Percentiles rank a stretch among this genome's conserved stretches.
These are phyloP conservation scores for Podaxis carcinomalis DNA, from an alignment of 768 basidiomycete genomes.

Conservation along the genomic window DNA sequence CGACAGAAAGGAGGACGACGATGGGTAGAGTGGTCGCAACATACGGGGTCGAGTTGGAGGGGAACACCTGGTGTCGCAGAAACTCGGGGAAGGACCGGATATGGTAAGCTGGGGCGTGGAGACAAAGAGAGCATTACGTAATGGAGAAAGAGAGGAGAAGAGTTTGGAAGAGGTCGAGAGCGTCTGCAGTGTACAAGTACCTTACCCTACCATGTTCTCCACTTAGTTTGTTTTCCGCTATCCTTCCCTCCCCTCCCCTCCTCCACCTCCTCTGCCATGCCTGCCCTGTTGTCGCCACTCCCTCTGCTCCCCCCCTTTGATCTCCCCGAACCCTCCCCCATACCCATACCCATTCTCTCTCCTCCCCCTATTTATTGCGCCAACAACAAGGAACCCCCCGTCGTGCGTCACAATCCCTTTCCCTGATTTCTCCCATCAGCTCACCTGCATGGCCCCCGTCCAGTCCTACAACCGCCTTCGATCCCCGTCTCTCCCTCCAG, in stretches of 20 bases:
- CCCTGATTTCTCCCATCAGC: neutral
- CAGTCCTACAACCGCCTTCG: constrained; percentile 22
- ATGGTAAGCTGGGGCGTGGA: constrained; percentile 1
- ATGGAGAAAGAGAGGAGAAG: constrained; percentile 3
- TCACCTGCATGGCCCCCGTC: neutral
- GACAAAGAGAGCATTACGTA: constrained; percentile 2
- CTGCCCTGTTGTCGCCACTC: constrained; percentile 23
- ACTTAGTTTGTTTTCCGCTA: constrained; percentile 22
- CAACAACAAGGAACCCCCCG: neutral
- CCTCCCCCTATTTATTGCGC: neutral
- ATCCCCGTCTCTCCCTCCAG: constrained; percentile 25
- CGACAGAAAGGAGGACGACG: neutral
- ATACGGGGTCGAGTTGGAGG: neutral
- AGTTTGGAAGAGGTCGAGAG: constrained; percentile 5
- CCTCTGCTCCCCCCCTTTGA: constrained; percentile 13
- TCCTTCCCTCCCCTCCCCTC: constrained; percentile 17
- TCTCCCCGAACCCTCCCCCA: constrained; percentile 2
- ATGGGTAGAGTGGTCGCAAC: neutral
- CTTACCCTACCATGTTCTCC: constrained; percentile 34
- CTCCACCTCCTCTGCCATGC: constrained; percentile 5
- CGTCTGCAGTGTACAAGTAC: neutral
- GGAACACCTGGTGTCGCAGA: neutral
- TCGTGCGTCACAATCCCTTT: neutral
- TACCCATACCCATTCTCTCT: neutral
- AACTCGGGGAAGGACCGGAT: neutral